These are phyloP conservation scores for Saccharomyces hybrid DNA, from an alignment of 1,139 yeast genomes.

Conservation along the genomic window DNA sequence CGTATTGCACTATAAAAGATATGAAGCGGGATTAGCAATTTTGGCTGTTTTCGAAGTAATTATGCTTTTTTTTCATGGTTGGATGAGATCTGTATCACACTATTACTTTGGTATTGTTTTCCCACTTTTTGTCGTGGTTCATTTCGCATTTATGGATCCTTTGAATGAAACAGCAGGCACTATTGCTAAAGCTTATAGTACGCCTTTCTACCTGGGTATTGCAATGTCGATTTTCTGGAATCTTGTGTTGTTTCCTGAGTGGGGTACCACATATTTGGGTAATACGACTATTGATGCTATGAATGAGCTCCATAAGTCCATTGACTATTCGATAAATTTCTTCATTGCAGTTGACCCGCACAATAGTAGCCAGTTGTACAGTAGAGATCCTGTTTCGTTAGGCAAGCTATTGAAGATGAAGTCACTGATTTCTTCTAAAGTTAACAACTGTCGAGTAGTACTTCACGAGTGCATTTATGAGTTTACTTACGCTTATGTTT, in stretches of 20 bases:
- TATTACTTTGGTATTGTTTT: conserved; percentile 41
- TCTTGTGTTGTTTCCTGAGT: conserved; percentile 41
- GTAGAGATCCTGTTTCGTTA: conserved; percentile 22
- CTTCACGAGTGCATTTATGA: conserved; percentile 43
- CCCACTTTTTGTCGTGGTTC: conserved; percentile 41
- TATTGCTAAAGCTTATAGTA: conserved; percentile 34
- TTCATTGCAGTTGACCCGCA: conserved; percentile 31
- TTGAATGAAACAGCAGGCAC: conserved; percentile 28
- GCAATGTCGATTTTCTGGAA: conserved; percentile 39
- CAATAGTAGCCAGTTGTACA: conserved; percentile 14
- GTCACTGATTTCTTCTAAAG: conserved; percentile 30
- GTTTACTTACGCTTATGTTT: conserved; percentile 40
- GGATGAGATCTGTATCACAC: conserved; percentile 41
- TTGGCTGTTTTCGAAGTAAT: conserved; percentile 39
- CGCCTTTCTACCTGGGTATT: conserved; percentile 41
- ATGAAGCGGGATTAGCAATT: conserved; percentile 37
- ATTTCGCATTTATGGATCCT: conserved; percentile 39
- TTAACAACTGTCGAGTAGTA: conserved; percentile 35
- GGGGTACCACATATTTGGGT: conserved; percentile 44
- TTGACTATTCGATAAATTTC: conserved; percentile 35
- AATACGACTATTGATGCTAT: conserved; percentile 36
- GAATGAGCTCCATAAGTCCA: conserved; percentile 36
- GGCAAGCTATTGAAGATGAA: conserved; percentile 31
- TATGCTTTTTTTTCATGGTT: conserved; percentile 43
- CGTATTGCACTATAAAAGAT: conserved; percentile 25